phyloP scores from a whole-genome alignment of 2,329 filamentous ascomycete genomes.

The Epichloe uncinata region DNA sequence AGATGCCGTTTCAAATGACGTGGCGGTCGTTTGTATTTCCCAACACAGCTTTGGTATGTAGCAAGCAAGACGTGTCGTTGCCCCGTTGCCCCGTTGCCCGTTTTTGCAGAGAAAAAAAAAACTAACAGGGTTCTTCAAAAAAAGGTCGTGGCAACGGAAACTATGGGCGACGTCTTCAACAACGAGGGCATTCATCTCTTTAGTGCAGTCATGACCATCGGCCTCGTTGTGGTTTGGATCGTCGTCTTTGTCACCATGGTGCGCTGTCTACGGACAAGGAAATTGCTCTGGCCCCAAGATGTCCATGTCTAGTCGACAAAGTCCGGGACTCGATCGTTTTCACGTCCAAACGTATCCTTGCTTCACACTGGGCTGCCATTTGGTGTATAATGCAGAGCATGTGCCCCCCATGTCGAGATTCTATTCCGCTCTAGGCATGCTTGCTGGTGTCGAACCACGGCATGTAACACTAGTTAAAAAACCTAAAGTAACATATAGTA shows the following conservation, averaged over 20 bases:
- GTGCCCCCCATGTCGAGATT: not conserved
- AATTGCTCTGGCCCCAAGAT: constrained; percentile 68
- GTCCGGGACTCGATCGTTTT: not conserved
- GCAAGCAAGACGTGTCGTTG: not conserved
- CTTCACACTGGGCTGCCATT: constrained; percentile 2
- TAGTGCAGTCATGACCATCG: constrained; percentile 53
- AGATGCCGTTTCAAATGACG: constrained; percentile 67
- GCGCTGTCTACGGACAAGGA: constrained; percentile 46
- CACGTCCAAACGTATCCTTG: constrained; percentile 1
- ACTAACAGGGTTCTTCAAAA: not conserved
- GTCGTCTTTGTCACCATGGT: constrained; percentile 59
- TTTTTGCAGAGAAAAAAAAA: not conserved
- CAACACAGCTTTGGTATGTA: constrained; percentile 51
- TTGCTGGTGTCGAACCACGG: not conserved
- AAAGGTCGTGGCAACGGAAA: constrained; percentile 56
- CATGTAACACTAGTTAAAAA: not conserved
- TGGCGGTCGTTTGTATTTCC: constrained; percentile 79
- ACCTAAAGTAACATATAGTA: not conserved
- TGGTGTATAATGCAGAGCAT: not conserved
- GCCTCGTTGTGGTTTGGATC: constrained; percentile 54
- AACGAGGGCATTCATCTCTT: constrained; percentile 49
- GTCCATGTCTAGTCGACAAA: constrained; percentile 4
- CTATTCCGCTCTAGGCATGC: not conserved
- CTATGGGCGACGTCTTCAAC: constrained; percentile 50
- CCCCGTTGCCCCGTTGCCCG: not conserved